Evolutionary conservation across 2,329 filamentous ascomycete genomes (phyloP), one percentile per base, ranked within the genome.

Genomic region (Leptosphaerulina australis): DNA sequence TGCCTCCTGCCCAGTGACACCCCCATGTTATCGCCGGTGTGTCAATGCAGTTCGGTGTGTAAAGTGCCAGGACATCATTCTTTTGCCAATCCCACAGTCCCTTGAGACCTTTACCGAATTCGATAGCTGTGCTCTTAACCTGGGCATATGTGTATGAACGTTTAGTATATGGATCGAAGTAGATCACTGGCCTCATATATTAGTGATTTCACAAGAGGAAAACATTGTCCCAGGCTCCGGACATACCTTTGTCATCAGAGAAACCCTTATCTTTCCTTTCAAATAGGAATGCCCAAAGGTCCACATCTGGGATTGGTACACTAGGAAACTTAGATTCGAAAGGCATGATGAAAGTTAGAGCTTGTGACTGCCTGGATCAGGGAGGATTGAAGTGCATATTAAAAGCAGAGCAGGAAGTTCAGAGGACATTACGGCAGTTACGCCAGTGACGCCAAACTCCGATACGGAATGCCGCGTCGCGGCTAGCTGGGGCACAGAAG

Each of bases 41-140:
- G 71, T 97, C 92, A 67, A 97, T 88, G 70, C 82, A 86, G 71
- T 97, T 97, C 21, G 91, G 89, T 3, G 90, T 87, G 77, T 88
- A 96, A 44, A 96, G 79, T 9, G 83, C 88, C 17, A 97, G 79
- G 1, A 94, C 89, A 69, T 97, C 90, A 64, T 89, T 88, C 68
- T 88, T 91, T 61, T 85, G 80, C 88, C 91, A 96, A 39, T 85
- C 81, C 81, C 87, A 93, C 17, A 79, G 73, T 20, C 87, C 83
- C 65, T 85, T 86, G 15, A 97, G 80, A 0, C 90, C 92, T 58
- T 87, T 85, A 40, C 90, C 92, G 60, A 97, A 95, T n/a, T 85
- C 82, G 29, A 85, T 74, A 1, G 90, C 87, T 12, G 83, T 78
- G 53, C 78, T 77, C 62, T 83, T 86, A 48, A 90, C 75, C 56